Evolutionary conservation across 2,329 filamentous ascomycete species (phyloP), one percentile per base, ranked within the genome.

Genomic region (Penicillium sp.): DNA sequence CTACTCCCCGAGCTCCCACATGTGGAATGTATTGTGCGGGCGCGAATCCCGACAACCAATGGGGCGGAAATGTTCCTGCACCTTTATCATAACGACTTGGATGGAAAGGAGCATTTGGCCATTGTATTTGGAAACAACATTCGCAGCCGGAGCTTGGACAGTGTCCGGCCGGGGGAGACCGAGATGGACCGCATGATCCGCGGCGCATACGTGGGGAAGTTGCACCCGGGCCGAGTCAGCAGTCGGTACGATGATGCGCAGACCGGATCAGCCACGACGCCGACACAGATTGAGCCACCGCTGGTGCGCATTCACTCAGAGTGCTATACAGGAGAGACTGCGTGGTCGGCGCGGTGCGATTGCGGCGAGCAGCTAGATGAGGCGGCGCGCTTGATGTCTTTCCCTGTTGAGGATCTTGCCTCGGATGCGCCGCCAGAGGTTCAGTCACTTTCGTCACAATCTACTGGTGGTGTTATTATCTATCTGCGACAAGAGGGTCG

Each of bases 331-430:
- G 94, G 94, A 55, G 94, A 99, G 79, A 99, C 94, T 0, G 94
- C 95, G 1, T 97, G 94, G 94, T 97, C 92, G 7, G 93, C 94
- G 34, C 86, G 94, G 27, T 99, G 94, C 76, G 94, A 99, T 76
- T 99, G 94, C 72, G 94, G 94, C 53, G 94, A 99, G 76, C 94
- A 99, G 72, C 82, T 99, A 2, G 94, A 99, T 72, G 94, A 99
- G 77, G 94, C 94, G 1, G 94, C 93, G 1, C 84, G 94, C 26
- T 78, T 99, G 2, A 99, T 99, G 94, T 88, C 89, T 14, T 78
- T 91, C 27, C 86, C 79, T 0, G 70, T 73, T 26, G 66, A 74
- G 27, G 64, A 70, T 1, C 55, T 73, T 18, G 57, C 62, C 13
- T 63, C 65, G 7, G 62, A 68, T 35, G 65, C 65, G 18, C 64